A percentile compares a stretch with the other conserved stretches of the same genome.
Evolutionary conservation across 495 filamentous ascomycete species (phyloP).

Genomic region (Neurospora cerealis): DNA sequence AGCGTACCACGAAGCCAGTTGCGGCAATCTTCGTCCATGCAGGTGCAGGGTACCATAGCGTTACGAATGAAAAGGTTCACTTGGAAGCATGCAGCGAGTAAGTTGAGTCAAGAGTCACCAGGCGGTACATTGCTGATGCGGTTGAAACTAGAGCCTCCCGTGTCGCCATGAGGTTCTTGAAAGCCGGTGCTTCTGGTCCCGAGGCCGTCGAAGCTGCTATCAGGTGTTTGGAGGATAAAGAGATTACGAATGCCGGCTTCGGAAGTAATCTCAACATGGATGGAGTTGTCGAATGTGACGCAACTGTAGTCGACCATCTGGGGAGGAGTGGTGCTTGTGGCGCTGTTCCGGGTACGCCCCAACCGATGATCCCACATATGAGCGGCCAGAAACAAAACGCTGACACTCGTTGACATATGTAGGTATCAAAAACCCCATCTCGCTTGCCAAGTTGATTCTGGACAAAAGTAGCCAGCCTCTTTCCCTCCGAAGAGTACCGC

Average conservation of each 20-base stretch:
- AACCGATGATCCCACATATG: background rate
- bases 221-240: constrained; percentile 75
- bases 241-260: constrained; percentile 93
- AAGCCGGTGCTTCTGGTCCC: constrained; percentile 64
- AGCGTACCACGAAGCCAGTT: constrained; percentile 14
- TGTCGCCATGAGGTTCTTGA: constrained; percentile 68
- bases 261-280: constrained; percentile 92
- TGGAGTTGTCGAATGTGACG: constrained; percentile 88
- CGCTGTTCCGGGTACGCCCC: constrained; percentile 61
- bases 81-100: constrained; percentile 81
- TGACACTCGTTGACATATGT: background rate
- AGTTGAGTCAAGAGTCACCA: constrained; percentile 22
- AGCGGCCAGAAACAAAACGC: background rate
- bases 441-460: constrained; percentile 71
- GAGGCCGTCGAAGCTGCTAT: constrained; percentile 93
- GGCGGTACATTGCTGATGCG: background rate
- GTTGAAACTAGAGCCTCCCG: constrained; percentile 55
- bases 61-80: constrained; percentile 71
- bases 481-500: constrained; percentile 77
- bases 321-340: constrained; percentile 90
- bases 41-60: constrained; percentile 88
- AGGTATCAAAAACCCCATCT: constrained; percentile 92
- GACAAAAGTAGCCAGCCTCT: constrained; percentile 61
- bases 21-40: constrained; percentile 88
- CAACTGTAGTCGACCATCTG: constrained; percentile 79